phyloP scores from a whole-genome alignment of 129 eudicot genomes.

The sunflower (Helianthus annuus) region DNA sequence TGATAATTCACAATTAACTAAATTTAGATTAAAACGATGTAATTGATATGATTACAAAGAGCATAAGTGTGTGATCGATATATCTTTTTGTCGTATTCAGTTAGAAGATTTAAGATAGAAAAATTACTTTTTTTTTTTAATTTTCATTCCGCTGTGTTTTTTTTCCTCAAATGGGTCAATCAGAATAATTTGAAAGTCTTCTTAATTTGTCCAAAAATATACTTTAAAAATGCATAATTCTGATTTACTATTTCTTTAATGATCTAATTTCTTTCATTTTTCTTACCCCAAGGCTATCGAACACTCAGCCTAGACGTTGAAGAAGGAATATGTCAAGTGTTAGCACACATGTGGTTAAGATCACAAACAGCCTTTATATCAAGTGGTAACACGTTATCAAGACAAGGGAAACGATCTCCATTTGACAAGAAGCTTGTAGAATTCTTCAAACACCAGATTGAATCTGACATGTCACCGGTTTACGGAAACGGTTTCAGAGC shows the following conservation, averaged over 20 bases:
- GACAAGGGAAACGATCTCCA: slow-evolving; percentile 58
- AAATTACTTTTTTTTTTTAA: too few relatives aligned
- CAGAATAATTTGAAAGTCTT: background rate
- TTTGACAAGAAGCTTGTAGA: slow-evolving; percentile 83
- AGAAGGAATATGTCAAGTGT: slow-evolving; percentile 91
- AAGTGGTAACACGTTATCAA: slow-evolving; percentile 38
- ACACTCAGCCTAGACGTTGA: slow-evolving; percentile 83
- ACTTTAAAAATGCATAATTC: too few relatives aligned
- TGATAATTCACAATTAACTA: background rate
- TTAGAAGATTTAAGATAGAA: too few relatives aligned
- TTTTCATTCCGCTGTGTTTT: background rate
- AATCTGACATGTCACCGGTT: slow-evolving; percentile 72
- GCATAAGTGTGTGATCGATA: background rate
- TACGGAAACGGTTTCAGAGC: slow-evolving; percentile 84
- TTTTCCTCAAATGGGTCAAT: background rate
- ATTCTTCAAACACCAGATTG: slow-evolving; percentile 78
- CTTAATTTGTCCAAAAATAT: too few relatives aligned
- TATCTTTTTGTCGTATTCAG: background rate
- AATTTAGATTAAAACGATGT: background rate
- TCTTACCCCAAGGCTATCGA: slow-evolving; percentile 41
- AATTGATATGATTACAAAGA: background rate
- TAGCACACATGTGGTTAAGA: slow-evolving; percentile 88
- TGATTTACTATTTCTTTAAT: background rate
- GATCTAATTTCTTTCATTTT: background rate
- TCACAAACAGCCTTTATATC: slow-evolving; percentile 49